These are phyloP conservation scores for Chlamydomonas urium DNA, from an alignment of 139 green algal species.

Conservation along the genomic window DNA sequence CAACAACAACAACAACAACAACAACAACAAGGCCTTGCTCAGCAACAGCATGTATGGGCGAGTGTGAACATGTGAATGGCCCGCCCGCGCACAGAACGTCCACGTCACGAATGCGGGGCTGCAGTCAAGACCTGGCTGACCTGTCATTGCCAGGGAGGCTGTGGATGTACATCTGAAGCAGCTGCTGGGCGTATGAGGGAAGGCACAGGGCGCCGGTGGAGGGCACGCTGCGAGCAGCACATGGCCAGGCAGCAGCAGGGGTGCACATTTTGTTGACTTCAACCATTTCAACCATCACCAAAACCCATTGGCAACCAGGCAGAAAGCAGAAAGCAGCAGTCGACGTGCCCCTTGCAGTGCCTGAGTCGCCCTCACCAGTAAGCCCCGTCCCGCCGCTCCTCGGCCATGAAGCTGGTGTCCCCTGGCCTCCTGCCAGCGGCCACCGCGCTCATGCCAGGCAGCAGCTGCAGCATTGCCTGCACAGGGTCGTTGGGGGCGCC, in stretches of 20 bases:
- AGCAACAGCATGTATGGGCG: no score
- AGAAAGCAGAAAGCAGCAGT: no score
- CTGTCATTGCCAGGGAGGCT: slow-evolving; percentile 9
- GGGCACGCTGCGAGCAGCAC: background rate
- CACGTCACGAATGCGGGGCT: no score
- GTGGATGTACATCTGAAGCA: background rate
- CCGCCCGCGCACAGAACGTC: no score
- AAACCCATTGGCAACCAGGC: background rate
- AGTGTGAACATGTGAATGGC: no score
- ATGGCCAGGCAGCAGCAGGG: background rate
- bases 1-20: no score
- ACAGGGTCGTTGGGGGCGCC: background rate
- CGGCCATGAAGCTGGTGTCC: background rate
- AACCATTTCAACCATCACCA: background rate
- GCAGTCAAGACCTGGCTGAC: no score
- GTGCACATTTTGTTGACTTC: background rate
- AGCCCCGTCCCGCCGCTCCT: background rate
- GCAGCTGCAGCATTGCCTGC: no score
- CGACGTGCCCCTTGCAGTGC: background rate
- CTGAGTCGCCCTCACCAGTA: background rate
- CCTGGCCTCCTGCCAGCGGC: background rate
- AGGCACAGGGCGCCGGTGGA: background rate
- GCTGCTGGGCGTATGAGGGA: background rate
- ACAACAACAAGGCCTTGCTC: no score
- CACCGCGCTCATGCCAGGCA: no score